Conservation (phyloP, 805 yeast genomes). For the Starmerella potacharoeniae region DNA sequence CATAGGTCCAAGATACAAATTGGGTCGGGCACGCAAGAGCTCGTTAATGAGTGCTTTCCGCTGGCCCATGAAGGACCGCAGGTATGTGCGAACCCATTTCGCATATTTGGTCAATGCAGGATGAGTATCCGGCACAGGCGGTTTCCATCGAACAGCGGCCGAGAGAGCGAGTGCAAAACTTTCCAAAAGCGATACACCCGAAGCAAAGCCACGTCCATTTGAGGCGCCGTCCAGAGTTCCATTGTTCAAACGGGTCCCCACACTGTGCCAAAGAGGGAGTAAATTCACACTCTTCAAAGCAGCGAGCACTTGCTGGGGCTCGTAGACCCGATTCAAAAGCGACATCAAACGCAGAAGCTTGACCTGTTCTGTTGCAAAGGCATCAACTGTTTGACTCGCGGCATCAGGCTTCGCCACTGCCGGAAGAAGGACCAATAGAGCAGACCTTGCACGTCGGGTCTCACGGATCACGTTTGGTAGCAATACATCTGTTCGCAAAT, state of each 20-base stretch:
- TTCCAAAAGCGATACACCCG: conserved; percentile 76
- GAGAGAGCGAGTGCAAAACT: conserved; percentile 59
- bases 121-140: conserved; percentile 54
- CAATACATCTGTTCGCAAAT: conserved; percentile 3
- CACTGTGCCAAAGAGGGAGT: conserved; percentile 64
- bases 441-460: conserved; percentile 3
- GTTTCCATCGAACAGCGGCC: neutral
- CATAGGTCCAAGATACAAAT: conserved; percentile 91
- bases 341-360: conserved; percentile 76
- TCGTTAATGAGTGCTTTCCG: conserved; percentile 80
- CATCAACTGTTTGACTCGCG: conserved; percentile 42
- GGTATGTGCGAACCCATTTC: neutral
- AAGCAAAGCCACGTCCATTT: conserved; percentile 46
- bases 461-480: neutral
- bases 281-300: conserved; percentile 48
- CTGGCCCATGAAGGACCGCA: neutral
- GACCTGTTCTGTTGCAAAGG: conserved; percentile 77
- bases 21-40: conserved; percentile 84
- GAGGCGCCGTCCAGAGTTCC: conserved; percentile 32
- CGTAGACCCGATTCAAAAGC: conserved; percentile 74
- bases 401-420: neutral
- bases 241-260: conserved; percentile 62
- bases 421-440: neutral
- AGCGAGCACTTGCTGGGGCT: conserved; percentile 27
- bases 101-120: conserved; percentile 30